These are phyloP conservation scores for Simmondsia chinensis DNA, from an alignment of 148 eudicot species.

Conservation along the genomic window DNA sequence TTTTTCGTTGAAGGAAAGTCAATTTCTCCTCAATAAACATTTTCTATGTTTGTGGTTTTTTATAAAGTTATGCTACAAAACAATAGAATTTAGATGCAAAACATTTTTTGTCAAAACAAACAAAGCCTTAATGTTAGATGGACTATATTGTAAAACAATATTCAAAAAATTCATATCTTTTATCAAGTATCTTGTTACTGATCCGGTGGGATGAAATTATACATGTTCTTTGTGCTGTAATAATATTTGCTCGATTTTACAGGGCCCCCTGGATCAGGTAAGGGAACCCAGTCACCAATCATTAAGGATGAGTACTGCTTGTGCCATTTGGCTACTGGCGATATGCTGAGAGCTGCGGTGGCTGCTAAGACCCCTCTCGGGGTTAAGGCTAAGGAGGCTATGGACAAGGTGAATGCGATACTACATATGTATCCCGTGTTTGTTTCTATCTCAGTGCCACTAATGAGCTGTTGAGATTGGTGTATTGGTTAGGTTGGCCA, in stretches of 20 bases:
- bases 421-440: neutral
- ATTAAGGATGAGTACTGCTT: slow-evolving; percentile 92
- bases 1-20: no score
- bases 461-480: neutral
- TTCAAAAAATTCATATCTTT: no score
- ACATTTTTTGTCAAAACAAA: no score
- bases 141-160: no score
- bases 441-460: neutral
- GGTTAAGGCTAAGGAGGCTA: slow-evolving; percentile 89
- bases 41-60: no score
- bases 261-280: slow-evolving; percentile 99
- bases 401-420: slow-evolving; percentile 57
- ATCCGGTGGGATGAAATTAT: slow-evolving; percentile 1
- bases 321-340: slow-evolving; percentile 96
- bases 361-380: slow-evolving; percentile 92
- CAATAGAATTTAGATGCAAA: no score
- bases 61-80: no score
- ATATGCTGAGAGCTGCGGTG: slow-evolving; percentile 98
- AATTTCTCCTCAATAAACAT: no score
- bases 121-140: no score
- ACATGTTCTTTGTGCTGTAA: neutral
- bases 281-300: slow-evolving; percentile 95
- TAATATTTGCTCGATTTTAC: slow-evolving; percentile 1
- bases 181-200: no score
- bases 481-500: no score